Evolutionary conservation across 2,329 filamentous ascomycete genomes (phyloP).

Genomic region (Colletotrichum destructivum): DNA sequence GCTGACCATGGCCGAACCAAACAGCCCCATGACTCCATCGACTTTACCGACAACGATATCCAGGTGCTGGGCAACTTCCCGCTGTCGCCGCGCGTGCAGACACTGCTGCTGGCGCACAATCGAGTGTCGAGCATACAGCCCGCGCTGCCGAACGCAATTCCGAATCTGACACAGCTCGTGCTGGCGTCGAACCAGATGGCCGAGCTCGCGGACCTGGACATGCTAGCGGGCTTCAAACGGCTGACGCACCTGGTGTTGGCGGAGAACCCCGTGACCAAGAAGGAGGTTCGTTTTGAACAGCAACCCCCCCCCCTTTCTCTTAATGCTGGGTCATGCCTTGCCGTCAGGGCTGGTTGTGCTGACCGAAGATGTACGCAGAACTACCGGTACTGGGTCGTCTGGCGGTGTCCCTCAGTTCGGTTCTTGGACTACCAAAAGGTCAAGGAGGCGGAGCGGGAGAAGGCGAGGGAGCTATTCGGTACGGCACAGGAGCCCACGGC

Average conservation of each 20-base stretch:
- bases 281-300: conserved; percentile 78
- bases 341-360: conserved; percentile 3
- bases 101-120: conserved; percentile 91
- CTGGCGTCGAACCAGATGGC: conserved; percentile 85
- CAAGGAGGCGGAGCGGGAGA: conserved; percentile 84
- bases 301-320: neutral
- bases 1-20: conserved; percentile 17
- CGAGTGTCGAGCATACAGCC: conserved; percentile 87
- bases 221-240: conserved; percentile 76
- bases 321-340: too few relatives aligned
- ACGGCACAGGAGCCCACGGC: conserved; percentile 83
- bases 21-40: conserved; percentile 95
- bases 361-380: conserved; percentile 68
- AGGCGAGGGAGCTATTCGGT: conserved; percentile 87
- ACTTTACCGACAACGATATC: conserved; percentile 99
- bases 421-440: conserved; percentile 96
- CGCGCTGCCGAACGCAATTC: conserved; percentile 80
- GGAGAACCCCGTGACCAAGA: conserved; percentile 92
- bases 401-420: conserved; percentile 85
- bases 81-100: conserved; percentile 87
- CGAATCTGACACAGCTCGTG: conserved; percentile 85
- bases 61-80: conserved; percentile 92
- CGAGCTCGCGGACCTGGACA: conserved; percentile 90
- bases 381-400: conserved; percentile 93
- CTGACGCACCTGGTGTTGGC: conserved; percentile 86